Base-by-base conservation (phyloP, 2,329 filamentous ascomycete species). In the Trichoderma sp. region DNA sequence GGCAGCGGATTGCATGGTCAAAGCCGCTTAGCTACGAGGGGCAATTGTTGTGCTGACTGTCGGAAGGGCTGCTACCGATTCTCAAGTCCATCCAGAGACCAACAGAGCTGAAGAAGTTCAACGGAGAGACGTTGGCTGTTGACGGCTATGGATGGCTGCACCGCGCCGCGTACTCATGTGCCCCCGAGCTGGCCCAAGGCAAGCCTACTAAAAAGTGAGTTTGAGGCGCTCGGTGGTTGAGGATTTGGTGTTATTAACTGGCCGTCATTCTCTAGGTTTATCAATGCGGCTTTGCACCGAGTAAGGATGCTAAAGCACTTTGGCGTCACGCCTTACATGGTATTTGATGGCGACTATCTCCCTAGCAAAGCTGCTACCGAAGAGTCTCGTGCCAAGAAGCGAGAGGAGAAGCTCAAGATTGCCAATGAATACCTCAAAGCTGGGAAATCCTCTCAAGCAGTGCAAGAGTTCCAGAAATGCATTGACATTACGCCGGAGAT, bases 91-190 rank as follows among this genome's bases (percentile, higher is more conserved):
- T 99, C 66, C 96, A 99, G 70, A 94, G 92, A 76, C 91, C 92
- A 76, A 91, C 89, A 61, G 91, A 93, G 74, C 85, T 99, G 70
- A 96, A 94, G 78, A 94, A 94, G 76, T 97, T 92, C 79, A 83
- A 87, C 14, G 96, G 95, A 63, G 90, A 97, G 80, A 97, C 91
- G 1, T 86, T 99, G 58, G 96, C 92, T n/a, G 90, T 99, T 43
- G 96, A 99, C 79, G 95, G 92, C 68, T 99, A 99, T 85, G 96
- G 95, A 78, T 99, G 96, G 96, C 89, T 99, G 67, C 96, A 99
- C 80, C 91, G 96, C 73, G 96, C 94, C 66, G 94, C 94, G 58
- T 90, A 96, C 72, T 88, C 92, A 60, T 98, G 95, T 82, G 93
- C 95, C 71, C 89, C 96, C 75, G 96, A 98, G 75, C 86, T 99